These are phyloP conservation scores for Mucor plumbeus DNA, from an alignment of 371 early-diverging fungal genomes.

Conservation along the genomic window DNA sequence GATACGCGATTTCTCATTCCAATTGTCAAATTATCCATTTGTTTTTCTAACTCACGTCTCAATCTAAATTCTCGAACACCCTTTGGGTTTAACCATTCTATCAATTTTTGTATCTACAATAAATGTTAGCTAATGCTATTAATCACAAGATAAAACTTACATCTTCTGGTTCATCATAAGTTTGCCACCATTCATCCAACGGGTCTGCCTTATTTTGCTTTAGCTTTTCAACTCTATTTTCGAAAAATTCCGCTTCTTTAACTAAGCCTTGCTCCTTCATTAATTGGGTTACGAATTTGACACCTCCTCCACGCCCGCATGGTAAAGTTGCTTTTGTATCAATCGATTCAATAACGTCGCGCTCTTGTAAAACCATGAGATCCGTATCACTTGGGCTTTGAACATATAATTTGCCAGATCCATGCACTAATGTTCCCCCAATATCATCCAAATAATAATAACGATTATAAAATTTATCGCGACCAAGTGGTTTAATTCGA, in stretches of 20 bases:
- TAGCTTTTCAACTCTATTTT: conserved; percentile 27
- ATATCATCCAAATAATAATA: conserved; percentile 88
- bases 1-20: conserved; percentile 55
- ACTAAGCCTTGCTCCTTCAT: conserved; percentile 39
- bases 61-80: conserved; percentile 75
- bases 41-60: conserved; percentile 56
- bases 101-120: conserved; percentile 62
- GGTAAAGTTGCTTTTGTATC: conserved; percentile 24
- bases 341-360: conserved; percentile 34
- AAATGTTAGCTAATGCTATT: not conserved
- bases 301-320: conserved; percentile 54
- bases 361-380: conserved; percentile 43
- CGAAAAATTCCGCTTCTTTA: conserved; percentile 32
- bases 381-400: conserved; percentile 64
- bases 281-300: conserved; percentile 37
- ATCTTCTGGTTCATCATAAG: conserved; percentile 66
- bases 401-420: conserved; percentile 68
- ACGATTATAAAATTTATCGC: conserved; percentile 81
- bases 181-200: conserved; percentile 60
- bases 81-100: conserved; percentile 78
- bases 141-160: conserved; percentile 25
- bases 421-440: conserved; percentile 63
- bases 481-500: conserved; percentile 78
- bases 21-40: conserved; percentile 42
- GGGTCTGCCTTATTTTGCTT: not conserved